Evolutionary conservation across 352 stramenopile species (phyloP).

Genomic region (Globisporangium cystogenes): DNA sequence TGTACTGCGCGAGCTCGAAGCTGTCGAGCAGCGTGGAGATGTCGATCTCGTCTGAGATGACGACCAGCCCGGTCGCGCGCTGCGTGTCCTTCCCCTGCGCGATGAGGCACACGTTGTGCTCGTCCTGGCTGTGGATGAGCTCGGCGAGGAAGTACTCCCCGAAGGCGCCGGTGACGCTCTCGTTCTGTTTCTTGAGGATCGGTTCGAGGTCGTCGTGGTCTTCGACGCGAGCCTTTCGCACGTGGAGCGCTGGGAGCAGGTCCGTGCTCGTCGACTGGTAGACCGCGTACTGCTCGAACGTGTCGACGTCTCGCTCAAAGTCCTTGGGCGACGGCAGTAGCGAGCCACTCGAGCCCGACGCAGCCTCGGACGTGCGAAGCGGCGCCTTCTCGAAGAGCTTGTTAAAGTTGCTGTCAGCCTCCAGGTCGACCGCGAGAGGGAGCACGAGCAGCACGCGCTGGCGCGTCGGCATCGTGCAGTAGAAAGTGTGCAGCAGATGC

Average conservation of each 20-base stretch:
- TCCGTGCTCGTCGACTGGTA: slow-evolving; percentile 35
- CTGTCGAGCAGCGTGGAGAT: slow-evolving; percentile 71
- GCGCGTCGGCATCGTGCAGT: slow-evolving; percentile 33
- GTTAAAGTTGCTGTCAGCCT: slow-evolving; percentile 41
- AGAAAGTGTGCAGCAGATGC: slow-evolving; percentile 49
- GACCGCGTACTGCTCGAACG: slow-evolving; percentile 36
- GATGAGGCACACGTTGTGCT: slow-evolving; percentile 80
- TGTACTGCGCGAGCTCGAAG: slow-evolving; percentile 80
- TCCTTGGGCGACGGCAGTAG: slow-evolving; percentile 16
- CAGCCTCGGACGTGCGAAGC: slow-evolving; percentile 7
- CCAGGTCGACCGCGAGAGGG: slow-evolving; percentile 36
- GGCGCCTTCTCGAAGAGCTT: slow-evolving; percentile 46
- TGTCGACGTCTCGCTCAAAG: slow-evolving; percentile 23
- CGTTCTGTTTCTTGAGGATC: slow-evolving; percentile 55
- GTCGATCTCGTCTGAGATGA: slow-evolving; percentile 83
- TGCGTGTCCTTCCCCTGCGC: slow-evolving; percentile 32
- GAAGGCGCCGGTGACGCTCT: slow-evolving; percentile 64
- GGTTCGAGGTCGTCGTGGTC: slow-evolving; percentile 79
- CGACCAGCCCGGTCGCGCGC: slow-evolving; percentile 70
- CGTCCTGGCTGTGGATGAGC: slow-evolving; percentile 86
- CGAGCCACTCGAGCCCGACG: background rate
- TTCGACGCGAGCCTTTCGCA: slow-evolving; percentile 68
- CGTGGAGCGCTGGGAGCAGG: slow-evolving; percentile 39
- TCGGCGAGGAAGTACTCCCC: slow-evolving; percentile 92
- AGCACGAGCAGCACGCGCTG: slow-evolving; percentile 46